Percentiles rank a stretch among this genome's conserved stretches.
Conservation (phyloP, 2,329 filamentous ascomycete genomes). For the Fusarium sp. region DNA sequence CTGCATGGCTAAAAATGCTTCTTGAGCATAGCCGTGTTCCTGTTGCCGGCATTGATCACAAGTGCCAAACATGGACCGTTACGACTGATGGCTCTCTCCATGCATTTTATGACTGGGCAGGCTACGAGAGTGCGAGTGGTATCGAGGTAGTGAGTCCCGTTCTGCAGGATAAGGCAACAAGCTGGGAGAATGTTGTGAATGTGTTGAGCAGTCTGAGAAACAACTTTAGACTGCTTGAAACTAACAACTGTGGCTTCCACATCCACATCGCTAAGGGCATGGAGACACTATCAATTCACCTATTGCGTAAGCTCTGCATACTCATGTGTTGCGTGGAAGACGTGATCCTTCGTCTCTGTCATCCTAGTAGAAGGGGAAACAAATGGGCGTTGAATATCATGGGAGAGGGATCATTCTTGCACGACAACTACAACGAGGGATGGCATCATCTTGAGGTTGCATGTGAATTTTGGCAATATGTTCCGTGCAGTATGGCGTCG, state of each 20-base stretch:
- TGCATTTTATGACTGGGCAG: not conserved
- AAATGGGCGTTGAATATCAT: not conserved
- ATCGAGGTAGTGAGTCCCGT: conserved; percentile 33
- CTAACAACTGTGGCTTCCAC: conserved; percentile 28
- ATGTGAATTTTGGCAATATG: conserved; percentile 23
- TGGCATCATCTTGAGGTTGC: not conserved
- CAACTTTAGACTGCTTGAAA: conserved; percentile 19
- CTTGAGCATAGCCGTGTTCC: not conserved
- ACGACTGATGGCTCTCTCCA: conserved; percentile 7
- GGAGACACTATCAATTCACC: conserved; percentile 6
- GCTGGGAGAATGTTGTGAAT: conserved; percentile 34
- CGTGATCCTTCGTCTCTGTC: conserved; percentile 31
- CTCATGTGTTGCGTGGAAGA: conserved; percentile 31
- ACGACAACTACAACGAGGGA: not conserved
- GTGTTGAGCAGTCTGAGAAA: conserved; percentile 26
- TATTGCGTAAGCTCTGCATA: conserved; percentile 24
- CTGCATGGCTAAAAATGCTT: conserved; percentile 13
- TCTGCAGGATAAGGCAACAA: conserved; percentile 16
- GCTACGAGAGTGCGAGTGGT: conserved; percentile 12
- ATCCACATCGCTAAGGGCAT: conserved; percentile 34
- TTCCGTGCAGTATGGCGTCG: not conserved
- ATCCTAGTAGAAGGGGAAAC: not conserved
- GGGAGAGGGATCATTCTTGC: not conserved
- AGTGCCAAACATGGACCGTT: conserved; percentile 32
- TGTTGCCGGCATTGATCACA: not conserved